Conservation (phyloP, 208 protist species). For the Crithidia brevicula region DNA sequence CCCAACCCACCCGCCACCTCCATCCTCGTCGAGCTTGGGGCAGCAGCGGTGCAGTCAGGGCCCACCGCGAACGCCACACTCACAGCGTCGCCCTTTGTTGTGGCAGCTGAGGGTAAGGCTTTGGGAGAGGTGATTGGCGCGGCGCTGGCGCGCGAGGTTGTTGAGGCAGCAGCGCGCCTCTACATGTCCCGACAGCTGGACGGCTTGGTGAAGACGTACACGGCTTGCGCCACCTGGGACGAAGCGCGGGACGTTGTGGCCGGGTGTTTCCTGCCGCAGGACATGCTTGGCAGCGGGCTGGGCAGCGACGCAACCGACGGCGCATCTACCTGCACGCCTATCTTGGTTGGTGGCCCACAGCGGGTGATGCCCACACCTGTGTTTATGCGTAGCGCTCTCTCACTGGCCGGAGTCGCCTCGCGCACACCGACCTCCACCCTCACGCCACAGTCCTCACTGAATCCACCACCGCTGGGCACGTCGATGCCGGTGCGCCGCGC, state of each 20-base stretch:
- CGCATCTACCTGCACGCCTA: neutral
- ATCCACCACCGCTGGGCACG: constrained; percentile 18
- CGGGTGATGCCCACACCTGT: constrained; percentile 1
- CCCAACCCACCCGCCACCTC: neutral
- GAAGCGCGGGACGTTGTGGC: constrained; percentile 66
- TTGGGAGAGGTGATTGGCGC: constrained; percentile 62
- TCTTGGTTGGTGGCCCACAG: neutral
- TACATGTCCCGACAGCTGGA: constrained; percentile 69
- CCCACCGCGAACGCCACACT: neutral
- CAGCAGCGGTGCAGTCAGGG: neutral
- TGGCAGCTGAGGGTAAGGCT: constrained; percentile 5
- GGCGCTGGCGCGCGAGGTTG: constrained; percentile 70
- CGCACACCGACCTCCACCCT: constrained; percentile 21
- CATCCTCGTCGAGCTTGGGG: neutral
- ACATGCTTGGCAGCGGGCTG: constrained; percentile 23
- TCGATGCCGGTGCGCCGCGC: neutral
- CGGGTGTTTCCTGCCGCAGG: constrained; percentile 58
- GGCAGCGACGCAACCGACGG: neutral
- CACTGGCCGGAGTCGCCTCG: constrained; percentile 24
- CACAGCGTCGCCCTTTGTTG: neutral
- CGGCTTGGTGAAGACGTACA: constrained; percentile 62
- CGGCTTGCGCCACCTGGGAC: constrained; percentile 76
- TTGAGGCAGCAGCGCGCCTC: constrained; percentile 45
- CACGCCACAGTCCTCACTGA: constrained; percentile 26
- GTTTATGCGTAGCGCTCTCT: constrained; percentile 34